phyloP scores from a whole-genome alignment of 192 early-diverging fungal genomes.

The Neocallimastix lanati region DNA sequence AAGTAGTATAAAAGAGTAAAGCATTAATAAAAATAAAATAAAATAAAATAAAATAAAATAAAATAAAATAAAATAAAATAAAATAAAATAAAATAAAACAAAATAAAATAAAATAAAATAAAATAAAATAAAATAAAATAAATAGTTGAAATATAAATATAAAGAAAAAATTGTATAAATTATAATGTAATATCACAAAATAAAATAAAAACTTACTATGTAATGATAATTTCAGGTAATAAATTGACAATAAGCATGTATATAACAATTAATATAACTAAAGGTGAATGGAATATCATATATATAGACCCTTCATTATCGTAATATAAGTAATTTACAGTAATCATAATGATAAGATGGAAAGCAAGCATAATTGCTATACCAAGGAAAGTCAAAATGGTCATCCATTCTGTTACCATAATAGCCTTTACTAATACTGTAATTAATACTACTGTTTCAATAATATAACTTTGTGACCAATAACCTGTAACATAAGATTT shows the following conservation, averaged over 20 bases:
- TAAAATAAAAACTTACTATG: neutral
- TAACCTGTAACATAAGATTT: constrained; percentile 11
- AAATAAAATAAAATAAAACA: no score
- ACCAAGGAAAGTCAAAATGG: neutral
- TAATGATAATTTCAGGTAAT: neutral
- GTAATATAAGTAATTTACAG: neutral
- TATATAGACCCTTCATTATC: neutral
- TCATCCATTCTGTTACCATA: constrained; percentile 15
- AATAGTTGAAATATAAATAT: no score
- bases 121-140: no score
- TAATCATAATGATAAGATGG: neutral
- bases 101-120: no score
- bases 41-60: no score
- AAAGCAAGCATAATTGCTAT: neutral
- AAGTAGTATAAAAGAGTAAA: no score
- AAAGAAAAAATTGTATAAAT: no score
- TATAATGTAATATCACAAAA: neutral
- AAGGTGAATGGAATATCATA: neutral
- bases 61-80: no score
- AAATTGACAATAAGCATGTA: neutral
- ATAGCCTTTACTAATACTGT: constrained; percentile 14
- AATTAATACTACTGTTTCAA: constrained; percentile 17
- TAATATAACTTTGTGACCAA: constrained; percentile 21
- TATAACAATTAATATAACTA: neutral
- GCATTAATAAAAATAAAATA: no score